Evolutionary conservation across 2,329 filamentous ascomycete species (phyloP), one percentile per base, ranked within the genome.

Genomic region (Diaporthe ilicicola): DNA sequence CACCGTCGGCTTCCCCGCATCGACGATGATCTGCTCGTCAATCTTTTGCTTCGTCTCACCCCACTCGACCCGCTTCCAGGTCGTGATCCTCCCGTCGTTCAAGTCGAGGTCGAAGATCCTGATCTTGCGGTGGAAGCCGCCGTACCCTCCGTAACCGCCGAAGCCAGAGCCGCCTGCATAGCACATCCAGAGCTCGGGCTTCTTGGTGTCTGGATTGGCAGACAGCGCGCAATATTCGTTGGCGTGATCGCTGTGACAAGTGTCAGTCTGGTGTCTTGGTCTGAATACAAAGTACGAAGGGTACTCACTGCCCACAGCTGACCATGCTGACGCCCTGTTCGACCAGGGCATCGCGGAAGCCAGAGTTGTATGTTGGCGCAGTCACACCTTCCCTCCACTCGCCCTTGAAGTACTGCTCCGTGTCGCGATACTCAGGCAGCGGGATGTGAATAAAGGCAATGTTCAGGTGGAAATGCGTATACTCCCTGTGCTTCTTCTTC

Each of bases 371-470:
- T 0, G 85, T 86, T 0, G 96, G 96, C 0, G 96, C 95, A 0
- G 95, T 98, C 17, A 96, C 92, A 22, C 90, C 87, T 80, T 99
- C 96, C 67, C 88, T 90, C 90, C 91, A 96, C 32, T 90, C 85
- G 12, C 96, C 96, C 22, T 92, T 88, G 56, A 85, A 83, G 2
- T 84, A 84, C 42, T 92, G 88, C 2, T 88, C 84, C 1, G 82
- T 79, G 62, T 91, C 87, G 48, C 88, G 86, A 78, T 98, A 98
- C 80, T 99, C 96, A 0, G 96, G 95, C 3, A 99, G 84, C 0
- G 96, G 96, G 69, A 99, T 99, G 79, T 99, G 96, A 73, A 99
- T 97, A 79, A 99, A 99, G 0, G 96, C 94, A 80, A 98, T 89
- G 78, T 99, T 93, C 88, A 99, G 93, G 79, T 98, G 96, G 65